Evolutionary conservation across 805 yeast genomes (phyloP).

Genomic region (Ogataea allantospora): DNA sequence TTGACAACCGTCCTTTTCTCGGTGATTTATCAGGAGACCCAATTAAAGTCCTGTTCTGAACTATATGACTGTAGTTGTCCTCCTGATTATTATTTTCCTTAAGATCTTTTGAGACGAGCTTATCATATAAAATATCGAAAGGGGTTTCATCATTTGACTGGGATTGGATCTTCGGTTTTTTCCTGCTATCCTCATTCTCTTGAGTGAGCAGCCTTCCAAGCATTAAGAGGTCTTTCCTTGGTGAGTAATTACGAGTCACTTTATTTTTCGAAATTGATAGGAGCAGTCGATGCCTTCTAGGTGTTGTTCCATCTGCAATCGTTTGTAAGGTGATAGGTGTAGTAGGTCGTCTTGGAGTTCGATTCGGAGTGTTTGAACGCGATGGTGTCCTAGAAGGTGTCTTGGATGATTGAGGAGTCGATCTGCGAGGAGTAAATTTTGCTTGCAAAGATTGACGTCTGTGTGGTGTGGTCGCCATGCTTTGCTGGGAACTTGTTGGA

Average conservation of each 20-base stretch:
- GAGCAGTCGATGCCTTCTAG: slow-evolving; percentile 29
- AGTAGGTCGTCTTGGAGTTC: slow-evolving; percentile 30
- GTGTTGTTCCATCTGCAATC: slow-evolving; percentile 32
- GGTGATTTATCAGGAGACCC: slow-evolving; percentile 21
- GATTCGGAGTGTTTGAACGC: slow-evolving; percentile 18
- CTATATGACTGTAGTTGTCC: neutral
- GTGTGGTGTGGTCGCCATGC: slow-evolving; percentile 3
- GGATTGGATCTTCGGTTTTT: slow-evolving; percentile 19
- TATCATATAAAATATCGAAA: slow-evolving; percentile 17
- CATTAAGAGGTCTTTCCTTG: slow-evolving; percentile 30
- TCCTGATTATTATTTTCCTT: neutral
- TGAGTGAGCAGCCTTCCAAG: slow-evolving; percentile 31
- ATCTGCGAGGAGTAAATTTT: slow-evolving; percentile 7
- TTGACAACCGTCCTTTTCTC: slow-evolving; percentile 22
- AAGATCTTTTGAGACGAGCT: slow-evolving; percentile 7
- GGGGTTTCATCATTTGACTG: slow-evolving; percentile 8
- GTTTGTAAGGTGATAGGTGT: slow-evolving; percentile 34
- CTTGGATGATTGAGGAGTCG: slow-evolving; percentile 3
- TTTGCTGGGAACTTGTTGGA: slow-evolving; percentile 5
- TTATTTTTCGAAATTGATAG: slow-evolving; percentile 29
- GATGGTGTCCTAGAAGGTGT: slow-evolving; percentile 17
- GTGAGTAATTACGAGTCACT: slow-evolving; percentile 30
- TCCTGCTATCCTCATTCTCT: slow-evolving; percentile 24
- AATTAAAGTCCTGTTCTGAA: neutral
- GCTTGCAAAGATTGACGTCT: slow-evolving; percentile 1